Conservation (phyloP, 177 flowering plant genomes). For the Vitis hybrid region DNA sequence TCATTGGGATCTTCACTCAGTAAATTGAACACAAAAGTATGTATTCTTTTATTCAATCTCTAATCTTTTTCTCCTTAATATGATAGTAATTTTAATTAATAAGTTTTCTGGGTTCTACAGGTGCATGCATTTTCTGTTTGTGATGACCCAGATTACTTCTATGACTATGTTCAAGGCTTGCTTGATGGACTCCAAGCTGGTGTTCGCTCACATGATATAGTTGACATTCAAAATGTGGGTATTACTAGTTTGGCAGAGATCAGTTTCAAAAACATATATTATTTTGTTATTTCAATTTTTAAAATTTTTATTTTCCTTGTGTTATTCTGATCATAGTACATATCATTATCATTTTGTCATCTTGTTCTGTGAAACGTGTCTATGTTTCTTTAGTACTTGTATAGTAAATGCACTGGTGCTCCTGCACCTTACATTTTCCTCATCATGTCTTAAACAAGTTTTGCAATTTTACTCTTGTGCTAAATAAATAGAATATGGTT, state of each 20-base stretch:
- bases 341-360: background rate
- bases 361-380: background rate
- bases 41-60: constrained; percentile 11
- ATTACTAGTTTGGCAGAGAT: background rate
- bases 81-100: background rate
- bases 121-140: constrained; percentile 90
- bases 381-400: background rate
- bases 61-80: background rate
- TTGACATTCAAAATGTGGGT: constrained; percentile 68
- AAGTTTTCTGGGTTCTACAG: constrained; percentile 31
- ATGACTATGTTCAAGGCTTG: constrained; percentile 70
- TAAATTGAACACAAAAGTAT: constrained; percentile 73
- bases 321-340: too few relatives aligned
- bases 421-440: too few relatives aligned
- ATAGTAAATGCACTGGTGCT: too few relatives aligned
- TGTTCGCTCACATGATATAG: constrained; percentile 67
- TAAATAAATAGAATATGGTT: too few relatives aligned
- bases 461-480: too few relatives aligned
- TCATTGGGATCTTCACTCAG: constrained; percentile 81
- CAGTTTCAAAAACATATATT: background rate
- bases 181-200: constrained; percentile 84
- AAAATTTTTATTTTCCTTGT: too few relatives aligned
- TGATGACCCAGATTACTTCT: constrained; percentile 89
- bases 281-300: background rate
- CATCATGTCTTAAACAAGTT: too few relatives aligned